These are phyloP conservation scores for Thielaviopsis populi DNA, from an alignment of 2,329 filamentous ascomycete genomes.

Conservation along the genomic window DNA sequence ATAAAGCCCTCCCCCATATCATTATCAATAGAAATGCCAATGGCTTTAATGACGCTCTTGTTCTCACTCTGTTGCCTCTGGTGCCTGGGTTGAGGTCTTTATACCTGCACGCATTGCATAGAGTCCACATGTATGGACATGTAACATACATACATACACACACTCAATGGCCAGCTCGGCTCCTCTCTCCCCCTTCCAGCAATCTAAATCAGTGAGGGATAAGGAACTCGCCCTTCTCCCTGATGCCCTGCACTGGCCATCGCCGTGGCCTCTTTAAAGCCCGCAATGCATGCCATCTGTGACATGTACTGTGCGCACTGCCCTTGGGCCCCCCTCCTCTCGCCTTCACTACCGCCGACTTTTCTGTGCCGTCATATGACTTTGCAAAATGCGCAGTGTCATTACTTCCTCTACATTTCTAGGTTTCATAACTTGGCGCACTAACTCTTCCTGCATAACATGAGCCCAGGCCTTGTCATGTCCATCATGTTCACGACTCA, in stretches of 20 bases:
- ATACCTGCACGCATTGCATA: background rate
- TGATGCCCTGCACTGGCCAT: background rate
- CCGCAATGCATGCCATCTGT: background rate
- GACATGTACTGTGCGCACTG: background rate
- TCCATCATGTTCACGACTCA: no score
- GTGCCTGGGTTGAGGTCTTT: background rate
- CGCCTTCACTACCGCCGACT: background rate
- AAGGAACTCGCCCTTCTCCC: background rate
- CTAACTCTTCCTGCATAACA: background rate
- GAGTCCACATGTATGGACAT: background rate
- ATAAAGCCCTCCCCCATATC: background rate
- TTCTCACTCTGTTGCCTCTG: background rate
- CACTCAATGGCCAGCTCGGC: background rate
- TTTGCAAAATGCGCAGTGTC: background rate
- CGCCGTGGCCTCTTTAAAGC: background rate
- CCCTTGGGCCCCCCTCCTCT: background rate
- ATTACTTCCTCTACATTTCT: background rate
- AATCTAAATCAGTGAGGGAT: background rate
- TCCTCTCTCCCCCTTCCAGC: background rate
- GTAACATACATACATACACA: background rate
- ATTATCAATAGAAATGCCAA: background rate
- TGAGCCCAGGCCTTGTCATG: background rate
- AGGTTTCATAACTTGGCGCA: background rate
- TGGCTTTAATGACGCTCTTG: background rate
- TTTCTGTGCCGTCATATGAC: background rate